Conservation (phyloP, 805 yeast species). For the Kodamaea sagamina region DNA sequence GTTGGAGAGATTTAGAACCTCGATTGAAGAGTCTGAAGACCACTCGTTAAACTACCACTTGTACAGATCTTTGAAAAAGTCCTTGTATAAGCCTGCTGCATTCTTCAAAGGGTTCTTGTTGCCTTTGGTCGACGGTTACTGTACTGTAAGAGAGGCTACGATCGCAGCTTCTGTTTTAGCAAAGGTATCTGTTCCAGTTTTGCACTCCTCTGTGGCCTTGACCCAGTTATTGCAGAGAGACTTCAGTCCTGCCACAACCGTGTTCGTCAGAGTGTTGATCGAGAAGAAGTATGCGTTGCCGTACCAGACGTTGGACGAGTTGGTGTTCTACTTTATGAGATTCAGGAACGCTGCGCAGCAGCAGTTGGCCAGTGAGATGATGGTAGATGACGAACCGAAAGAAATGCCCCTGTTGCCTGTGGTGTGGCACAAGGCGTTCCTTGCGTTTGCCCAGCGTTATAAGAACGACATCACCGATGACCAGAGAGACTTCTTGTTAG, state of each 20-base stretch:
- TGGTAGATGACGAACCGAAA: slow-evolving; percentile 23
- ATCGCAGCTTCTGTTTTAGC: slow-evolving; percentile 90
- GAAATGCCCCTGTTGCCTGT: slow-evolving; percentile 73
- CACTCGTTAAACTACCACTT: slow-evolving; percentile 88
- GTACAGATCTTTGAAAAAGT: slow-evolving; percentile 87
- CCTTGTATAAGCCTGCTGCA: slow-evolving; percentile 95
- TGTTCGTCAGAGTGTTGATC: slow-evolving; percentile 82
- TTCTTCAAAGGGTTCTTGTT: slow-evolving; percentile 95
- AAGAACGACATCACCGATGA: slow-evolving; percentile 98
- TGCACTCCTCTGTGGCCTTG: slow-evolving; percentile 95
- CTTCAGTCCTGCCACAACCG: slow-evolving; percentile 84
- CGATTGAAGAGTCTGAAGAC: slow-evolving; percentile 71
- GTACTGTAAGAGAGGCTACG: slow-evolving; percentile 91
- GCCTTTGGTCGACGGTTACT: slow-evolving; percentile 85
- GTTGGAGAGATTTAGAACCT: slow-evolving; percentile 68
- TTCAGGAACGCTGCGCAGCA: slow-evolving; percentile 65
- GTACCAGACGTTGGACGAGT: slow-evolving; percentile 91
- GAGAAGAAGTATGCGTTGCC: slow-evolving; percentile 97
- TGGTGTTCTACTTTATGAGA: slow-evolving; percentile 91
- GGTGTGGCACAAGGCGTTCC: slow-evolving; percentile 96
- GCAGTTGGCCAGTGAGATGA: slow-evolving; percentile 38
- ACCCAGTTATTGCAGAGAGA: slow-evolving; percentile 78
- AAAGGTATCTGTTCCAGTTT: slow-evolving; percentile 88
- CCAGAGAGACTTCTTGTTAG: slow-evolving; percentile 91
- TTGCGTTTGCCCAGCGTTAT: slow-evolving; percentile 93